These are phyloP conservation scores for Naganishia vaughanmartiniae DNA, from an alignment of 768 basidiomycete species.

Conservation along the genomic window DNA sequence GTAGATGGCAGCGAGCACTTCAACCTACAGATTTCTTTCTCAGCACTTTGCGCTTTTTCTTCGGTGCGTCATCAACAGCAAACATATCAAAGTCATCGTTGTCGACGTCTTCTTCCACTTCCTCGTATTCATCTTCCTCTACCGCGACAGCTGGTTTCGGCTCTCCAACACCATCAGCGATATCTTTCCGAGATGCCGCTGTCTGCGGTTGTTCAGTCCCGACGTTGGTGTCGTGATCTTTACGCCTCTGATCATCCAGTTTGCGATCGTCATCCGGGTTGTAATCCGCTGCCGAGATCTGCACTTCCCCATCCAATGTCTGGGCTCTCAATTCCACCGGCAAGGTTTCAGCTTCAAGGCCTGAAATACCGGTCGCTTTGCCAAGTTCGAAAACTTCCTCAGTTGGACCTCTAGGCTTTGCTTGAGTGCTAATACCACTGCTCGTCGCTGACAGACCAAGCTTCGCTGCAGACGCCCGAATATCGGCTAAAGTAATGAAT, in stretches of 20 bases:
- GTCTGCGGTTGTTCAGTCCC: slow-evolving; percentile 1
- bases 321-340: slow-evolving; percentile 53
- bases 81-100: slow-evolving; percentile 97
- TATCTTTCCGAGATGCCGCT: slow-evolving; percentile 29
- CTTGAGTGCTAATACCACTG: slow-evolving; percentile 36
- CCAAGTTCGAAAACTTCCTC: slow-evolving; percentile 63
- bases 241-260: slow-evolving; percentile 74
- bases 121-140: slow-evolving; percentile 55
- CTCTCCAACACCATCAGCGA: slow-evolving; percentile 42
- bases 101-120: slow-evolving; percentile 60
- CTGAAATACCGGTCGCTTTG: slow-evolving; percentile 63
- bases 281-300: slow-evolving; percentile 89
- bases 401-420: slow-evolving; percentile 25
- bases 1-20: slow-evolving; percentile 4
- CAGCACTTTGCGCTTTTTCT: slow-evolving; percentile 54
- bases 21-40: slow-evolving; percentile 57
- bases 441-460: slow-evolving; percentile 33
- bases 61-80: slow-evolving; percentile 61
- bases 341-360: slow-evolving; percentile 43
- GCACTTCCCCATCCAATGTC: slow-evolving; percentile 57
- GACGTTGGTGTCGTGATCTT: slow-evolving; percentile 51
- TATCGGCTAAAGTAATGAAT: slow-evolving; percentile 34
- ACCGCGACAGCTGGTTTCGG: slow-evolving; percentile 38
- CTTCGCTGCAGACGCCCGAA: slow-evolving; percentile 37
- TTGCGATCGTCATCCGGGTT: slow-evolving; percentile 77